Conservation (phyloP, 192 early-diverging fungal species). For the Pilaira anomala region DNA sequence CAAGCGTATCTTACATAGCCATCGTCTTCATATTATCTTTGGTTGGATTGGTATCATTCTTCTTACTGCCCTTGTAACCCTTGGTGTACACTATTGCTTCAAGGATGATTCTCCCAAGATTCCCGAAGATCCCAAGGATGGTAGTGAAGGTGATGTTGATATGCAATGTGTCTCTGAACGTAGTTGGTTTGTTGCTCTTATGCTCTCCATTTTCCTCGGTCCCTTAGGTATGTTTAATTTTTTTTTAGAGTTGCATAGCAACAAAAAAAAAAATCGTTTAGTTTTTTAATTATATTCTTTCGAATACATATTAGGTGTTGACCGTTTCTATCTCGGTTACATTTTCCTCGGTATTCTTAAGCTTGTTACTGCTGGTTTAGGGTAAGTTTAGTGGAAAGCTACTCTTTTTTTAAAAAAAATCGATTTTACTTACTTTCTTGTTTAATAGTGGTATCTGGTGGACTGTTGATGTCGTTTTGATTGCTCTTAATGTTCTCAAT, state of each 20-base stretch:
- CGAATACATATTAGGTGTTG: constrained; percentile 29
- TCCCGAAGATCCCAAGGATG: constrained; percentile 14
- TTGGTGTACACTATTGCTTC: constrained; percentile 24
- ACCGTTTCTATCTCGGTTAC: constrained; percentile 56
- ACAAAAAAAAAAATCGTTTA: background rate
- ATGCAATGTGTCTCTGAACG: constrained; percentile 45
- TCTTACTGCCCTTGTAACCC: constrained; percentile 25
- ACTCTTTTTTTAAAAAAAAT: too few species aligned
- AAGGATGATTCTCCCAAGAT: background rate
- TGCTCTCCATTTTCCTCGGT: constrained; percentile 52
- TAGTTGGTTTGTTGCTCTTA: constrained; percentile 44
- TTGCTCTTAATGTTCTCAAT: constrained; percentile 27
- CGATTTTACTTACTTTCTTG: background rate
- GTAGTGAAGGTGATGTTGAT: background rate
- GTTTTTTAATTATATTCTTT: constrained; percentile 5
- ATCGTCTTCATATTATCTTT: constrained; percentile 28
- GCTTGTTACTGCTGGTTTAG: constrained; percentile 44
- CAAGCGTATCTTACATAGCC: constrained; percentile 25
- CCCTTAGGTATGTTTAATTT: constrained; percentile 41
- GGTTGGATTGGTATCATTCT: constrained; percentile 31
- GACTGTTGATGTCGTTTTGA: constrained; percentile 34
- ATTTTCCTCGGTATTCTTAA: constrained; percentile 45
- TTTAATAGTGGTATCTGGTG: constrained; percentile 43
- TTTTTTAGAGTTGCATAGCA: too few species aligned
- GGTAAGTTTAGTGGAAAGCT: background rate